Conservation (phyloP, 2,329 filamentous ascomycete species). For the Arthrobotrys sinensis region DNA sequence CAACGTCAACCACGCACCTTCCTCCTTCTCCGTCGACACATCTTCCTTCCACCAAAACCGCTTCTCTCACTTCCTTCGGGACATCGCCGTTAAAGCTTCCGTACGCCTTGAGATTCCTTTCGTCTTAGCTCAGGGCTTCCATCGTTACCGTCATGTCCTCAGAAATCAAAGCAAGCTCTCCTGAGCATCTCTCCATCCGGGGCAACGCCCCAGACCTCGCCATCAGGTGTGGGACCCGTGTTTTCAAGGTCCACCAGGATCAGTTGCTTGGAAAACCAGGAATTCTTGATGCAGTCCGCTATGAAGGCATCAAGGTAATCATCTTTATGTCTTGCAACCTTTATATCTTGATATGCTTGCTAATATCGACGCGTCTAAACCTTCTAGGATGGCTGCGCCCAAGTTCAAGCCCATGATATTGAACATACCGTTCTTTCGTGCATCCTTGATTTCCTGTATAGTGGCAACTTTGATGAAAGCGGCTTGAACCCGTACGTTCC, state of each 20-base stretch:
- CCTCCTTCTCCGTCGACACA: constrained; percentile 6
- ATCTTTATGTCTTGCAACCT: background rate
- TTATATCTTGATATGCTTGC: background rate
- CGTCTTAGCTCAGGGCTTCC: too few relatives aligned
- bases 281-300: constrained; percentile 20
- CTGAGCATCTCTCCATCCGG: background rate
- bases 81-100: background rate
- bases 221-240: constrained; percentile 23
- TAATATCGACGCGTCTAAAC: background rate
- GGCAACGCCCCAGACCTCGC: constrained; percentile 27
- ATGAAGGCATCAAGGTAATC: constrained; percentile 21
- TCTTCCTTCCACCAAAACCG: background rate
- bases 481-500: constrained; percentile 22
- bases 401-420: constrained; percentile 17
- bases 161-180: background rate
- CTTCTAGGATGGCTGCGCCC: constrained; percentile 22
- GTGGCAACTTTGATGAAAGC: constrained; percentile 44
- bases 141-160: background rate
- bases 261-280: constrained; percentile 26
- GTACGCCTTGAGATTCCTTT: background rate
- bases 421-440: constrained; percentile 32
- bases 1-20: background rate
- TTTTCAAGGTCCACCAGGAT: constrained; percentile 47
- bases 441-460: constrained; percentile 46
- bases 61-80: background rate